Evolutionary conservation across 75 land plant species (phyloP).

Genomic region (Pseudotsuga menziesii): DNA sequence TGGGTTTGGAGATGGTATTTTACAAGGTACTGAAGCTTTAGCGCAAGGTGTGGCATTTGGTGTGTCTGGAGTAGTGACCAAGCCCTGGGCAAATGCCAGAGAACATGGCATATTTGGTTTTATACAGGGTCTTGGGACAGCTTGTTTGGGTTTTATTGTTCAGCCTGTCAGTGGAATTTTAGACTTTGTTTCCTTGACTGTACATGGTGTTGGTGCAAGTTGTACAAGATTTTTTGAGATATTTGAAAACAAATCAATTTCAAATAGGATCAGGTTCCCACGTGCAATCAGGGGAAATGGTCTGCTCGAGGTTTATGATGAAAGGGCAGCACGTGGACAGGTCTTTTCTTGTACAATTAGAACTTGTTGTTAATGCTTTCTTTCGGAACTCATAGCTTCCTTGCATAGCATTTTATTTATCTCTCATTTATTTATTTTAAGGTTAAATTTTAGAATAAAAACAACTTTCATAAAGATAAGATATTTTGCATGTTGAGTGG

Average conservation of each 20-base stretch:
- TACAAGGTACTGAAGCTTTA: constrained; percentile 90
- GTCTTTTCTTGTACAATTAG: constrained; percentile 26
- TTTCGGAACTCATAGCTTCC: constrained; percentile 1
- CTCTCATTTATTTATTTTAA: neutral
- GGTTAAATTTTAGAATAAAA: neutral
- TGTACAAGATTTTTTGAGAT: constrained; percentile 72
- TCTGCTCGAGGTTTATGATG: constrained; percentile 62
- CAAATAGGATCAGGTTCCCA: constrained; percentile 73
- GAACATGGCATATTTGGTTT: constrained; percentile 79
- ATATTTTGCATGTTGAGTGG: neutral
- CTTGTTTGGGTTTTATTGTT: constrained; percentile 69
- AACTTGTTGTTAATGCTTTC: constrained; percentile 3
- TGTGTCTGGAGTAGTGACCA: constrained; percentile 80
- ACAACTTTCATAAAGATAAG: neutral
- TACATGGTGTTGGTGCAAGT: constrained; percentile 89
- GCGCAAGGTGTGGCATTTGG: constrained; percentile 98
- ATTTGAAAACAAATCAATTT: constrained; percentile 37
- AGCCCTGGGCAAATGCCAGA: constrained; percentile 78
- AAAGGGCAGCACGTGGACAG: constrained; percentile 87
- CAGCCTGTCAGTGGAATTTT: constrained; percentile 92
- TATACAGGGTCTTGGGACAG: constrained; percentile 87
- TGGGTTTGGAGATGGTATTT: constrained; percentile 92
- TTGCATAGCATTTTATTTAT: neutral
- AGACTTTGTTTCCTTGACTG: constrained; percentile 89
- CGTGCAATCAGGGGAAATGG: constrained; percentile 75